Evolutionary conservation across 2,329 filamentous ascomycete species (phyloP).

Genomic region (Didymella segeticola): DNA sequence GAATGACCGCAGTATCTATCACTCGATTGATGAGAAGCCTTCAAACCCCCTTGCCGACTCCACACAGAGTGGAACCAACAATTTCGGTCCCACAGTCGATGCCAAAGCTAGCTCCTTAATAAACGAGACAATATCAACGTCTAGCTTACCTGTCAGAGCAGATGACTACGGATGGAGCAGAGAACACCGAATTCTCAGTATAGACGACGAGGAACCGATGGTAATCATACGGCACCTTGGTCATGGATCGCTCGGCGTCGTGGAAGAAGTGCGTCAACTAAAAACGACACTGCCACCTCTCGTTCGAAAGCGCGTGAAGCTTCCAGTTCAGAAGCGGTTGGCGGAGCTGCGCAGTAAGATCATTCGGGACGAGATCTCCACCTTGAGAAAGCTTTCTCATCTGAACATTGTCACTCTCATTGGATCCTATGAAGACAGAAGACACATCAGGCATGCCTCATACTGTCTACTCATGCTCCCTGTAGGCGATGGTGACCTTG

Average conservation of each 20-base stretch:
- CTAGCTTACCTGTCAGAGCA: background rate
- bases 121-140: too few species aligned
- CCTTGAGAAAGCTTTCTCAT: conserved; percentile 13
- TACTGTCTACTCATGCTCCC: conserved; percentile 25
- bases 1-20: too few species aligned
- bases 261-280: conserved; percentile 19
- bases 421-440: conserved; percentile 19
- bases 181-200: background rate
- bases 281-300: conserved; percentile 7
- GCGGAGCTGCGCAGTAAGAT: conserved; percentile 4
- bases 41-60: too few species aligned
- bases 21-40: too few species aligned
- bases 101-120: too few species aligned
- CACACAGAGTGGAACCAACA: too few species aligned
- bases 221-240: conserved; percentile 7
- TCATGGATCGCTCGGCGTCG: conserved; percentile 20
- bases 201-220: background rate
- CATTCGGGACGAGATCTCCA: conserved; percentile 18
- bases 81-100: too few species aligned
- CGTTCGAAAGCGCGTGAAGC: conserved; percentile 22
- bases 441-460: conserved; percentile 1
- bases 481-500: conserved; percentile 23
- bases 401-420: conserved; percentile 23
- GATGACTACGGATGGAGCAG: background rate
- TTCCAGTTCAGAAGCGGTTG: conserved; percentile 8